A percentile compares a stretch with the other conserved stretches of the same genome.
Conservation (phyloP, 2,329 filamentous ascomycete species). For the Epicoccum sorghinum region DNA sequence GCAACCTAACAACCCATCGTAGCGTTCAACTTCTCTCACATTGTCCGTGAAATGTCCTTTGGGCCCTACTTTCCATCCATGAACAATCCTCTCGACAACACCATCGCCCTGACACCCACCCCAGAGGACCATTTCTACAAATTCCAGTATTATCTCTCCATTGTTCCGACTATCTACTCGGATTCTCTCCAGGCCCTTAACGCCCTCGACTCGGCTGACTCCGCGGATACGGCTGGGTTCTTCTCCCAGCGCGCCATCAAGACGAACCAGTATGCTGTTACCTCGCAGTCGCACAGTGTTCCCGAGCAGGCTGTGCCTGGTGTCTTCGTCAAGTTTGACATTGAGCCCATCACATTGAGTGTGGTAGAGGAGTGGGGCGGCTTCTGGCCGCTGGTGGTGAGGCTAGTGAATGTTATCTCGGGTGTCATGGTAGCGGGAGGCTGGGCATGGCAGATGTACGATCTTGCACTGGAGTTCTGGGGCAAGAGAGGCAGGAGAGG, state of each 20-base stretch:
- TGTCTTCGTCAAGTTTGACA: conserved; percentile 98
- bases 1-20: conserved; percentile 12
- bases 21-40: conserved; percentile 98
- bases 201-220: conserved; percentile 47
- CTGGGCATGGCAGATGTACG: conserved; percentile 86
- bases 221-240: conserved; percentile 44
- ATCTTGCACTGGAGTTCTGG: conserved; percentile 68
- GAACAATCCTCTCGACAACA: conserved; percentile 91
- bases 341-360: conserved; percentile 89
- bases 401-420: conserved; percentile 87
- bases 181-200: conserved; percentile 56
- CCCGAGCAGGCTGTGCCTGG: conserved; percentile 77
- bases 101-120: conserved; percentile 81
- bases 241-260: conserved; percentile 66
- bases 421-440: conserved; percentile 92
- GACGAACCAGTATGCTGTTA: conserved; percentile 98
- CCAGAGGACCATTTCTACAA: conserved; percentile 84
- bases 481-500: conserved; percentile 49
- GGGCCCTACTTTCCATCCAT: conserved; percentile 95
- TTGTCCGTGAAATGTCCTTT: conserved; percentile 94
- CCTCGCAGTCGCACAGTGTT: conserved; percentile 78
- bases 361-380: conserved; percentile 82
- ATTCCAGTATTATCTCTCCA: conserved; percentile 95
- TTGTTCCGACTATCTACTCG: conserved; percentile 92
- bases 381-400: conserved; percentile 75